Evolutionary conservation across 148 eudicot species (phyloP).

Genomic region (Rhododendron kiyosumense): DNA sequence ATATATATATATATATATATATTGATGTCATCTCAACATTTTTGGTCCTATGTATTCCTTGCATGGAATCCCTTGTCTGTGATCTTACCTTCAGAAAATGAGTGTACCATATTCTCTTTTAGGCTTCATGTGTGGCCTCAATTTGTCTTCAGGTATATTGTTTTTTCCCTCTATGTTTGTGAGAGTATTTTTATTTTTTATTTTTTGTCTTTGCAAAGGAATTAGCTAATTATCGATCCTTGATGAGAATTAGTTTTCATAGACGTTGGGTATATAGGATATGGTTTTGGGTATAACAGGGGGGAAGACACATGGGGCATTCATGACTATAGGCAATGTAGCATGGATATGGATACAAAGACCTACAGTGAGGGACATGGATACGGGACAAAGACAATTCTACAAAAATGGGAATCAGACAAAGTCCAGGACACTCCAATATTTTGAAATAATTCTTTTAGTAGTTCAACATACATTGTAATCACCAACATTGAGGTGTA

Average conservation of each 20-base stretch:
- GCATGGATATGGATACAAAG: background rate
- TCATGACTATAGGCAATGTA: background rate
- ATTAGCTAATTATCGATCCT: background rate
- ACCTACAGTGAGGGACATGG: background rate
- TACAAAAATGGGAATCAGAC: background rate
- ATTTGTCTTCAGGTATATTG: background rate
- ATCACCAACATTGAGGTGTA: background rate
- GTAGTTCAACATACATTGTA: background rate
- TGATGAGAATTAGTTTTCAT: background rate
- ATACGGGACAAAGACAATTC: background rate
- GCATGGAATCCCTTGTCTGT: background rate
- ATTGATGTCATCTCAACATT: background rate
- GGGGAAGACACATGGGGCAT: background rate
- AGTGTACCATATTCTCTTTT: background rate
- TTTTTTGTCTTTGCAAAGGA: background rate
- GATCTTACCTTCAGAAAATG: background rate
- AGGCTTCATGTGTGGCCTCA: background rate
- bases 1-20: too few relatives aligned
- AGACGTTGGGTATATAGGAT: background rate
- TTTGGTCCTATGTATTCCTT: background rate
- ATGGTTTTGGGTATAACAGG: background rate
- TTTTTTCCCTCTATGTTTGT: background rate
- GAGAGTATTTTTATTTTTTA: background rate
- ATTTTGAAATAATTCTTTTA: background rate
- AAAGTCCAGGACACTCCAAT: background rate